A percentile compares a stretch with the other conserved stretches of the same genome.
These are phyloP conservation scores for Actinomortierella ambigua DNA, from an alignment of 371 early-diverging fungal species.

Conservation along the genomic window DNA sequence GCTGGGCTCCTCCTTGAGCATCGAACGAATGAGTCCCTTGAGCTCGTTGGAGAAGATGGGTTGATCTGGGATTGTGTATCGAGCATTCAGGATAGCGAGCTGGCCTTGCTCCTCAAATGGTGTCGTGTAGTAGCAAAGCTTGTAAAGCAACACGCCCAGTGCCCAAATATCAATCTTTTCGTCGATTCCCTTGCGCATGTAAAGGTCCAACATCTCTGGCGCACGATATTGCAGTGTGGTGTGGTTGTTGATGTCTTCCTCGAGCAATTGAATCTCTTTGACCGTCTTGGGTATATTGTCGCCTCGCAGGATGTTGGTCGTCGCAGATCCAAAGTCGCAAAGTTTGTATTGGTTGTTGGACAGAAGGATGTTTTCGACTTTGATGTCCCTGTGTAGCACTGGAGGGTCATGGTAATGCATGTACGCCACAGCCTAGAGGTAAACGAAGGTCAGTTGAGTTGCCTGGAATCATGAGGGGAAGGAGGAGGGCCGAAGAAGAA, in stretches of 20 bases:
- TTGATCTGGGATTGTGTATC: constrained; percentile 75
- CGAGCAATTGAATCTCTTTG: constrained; percentile 73
- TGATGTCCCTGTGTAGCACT: constrained; percentile 86
- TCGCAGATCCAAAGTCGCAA: constrained; percentile 95
- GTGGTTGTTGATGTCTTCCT: constrained; percentile 86
- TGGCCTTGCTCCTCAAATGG: constrained; percentile 92
- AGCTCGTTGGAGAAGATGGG: constrained; percentile 75
- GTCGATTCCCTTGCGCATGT: constrained; percentile 77
- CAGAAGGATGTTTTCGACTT: constrained; percentile 66
- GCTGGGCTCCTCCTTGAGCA: constrained; percentile 78
- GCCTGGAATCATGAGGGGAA: too few species aligned
- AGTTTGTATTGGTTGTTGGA: constrained; percentile 75
- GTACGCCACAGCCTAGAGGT: constrained; percentile 85
- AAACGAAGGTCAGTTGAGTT: too few species aligned
- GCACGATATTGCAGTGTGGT: constrained; percentile 95
- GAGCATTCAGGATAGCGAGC: constrained; percentile 86
- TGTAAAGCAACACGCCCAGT: constrained; percentile 90
- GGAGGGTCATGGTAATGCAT: constrained; percentile 84
- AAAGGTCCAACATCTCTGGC: constrained; percentile 93
- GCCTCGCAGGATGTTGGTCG: constrained; percentile 63
- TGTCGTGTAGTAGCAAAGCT: constrained; percentile 84
- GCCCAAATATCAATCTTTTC: constrained; percentile 83
- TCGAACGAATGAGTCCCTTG: constrained; percentile 66
- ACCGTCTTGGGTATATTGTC: constrained; percentile 55
- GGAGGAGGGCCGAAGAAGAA: background rate